Base-by-base conservation (phyloP, 108 stramenopile species). In the Hondaea fermentalgiana region DNA sequence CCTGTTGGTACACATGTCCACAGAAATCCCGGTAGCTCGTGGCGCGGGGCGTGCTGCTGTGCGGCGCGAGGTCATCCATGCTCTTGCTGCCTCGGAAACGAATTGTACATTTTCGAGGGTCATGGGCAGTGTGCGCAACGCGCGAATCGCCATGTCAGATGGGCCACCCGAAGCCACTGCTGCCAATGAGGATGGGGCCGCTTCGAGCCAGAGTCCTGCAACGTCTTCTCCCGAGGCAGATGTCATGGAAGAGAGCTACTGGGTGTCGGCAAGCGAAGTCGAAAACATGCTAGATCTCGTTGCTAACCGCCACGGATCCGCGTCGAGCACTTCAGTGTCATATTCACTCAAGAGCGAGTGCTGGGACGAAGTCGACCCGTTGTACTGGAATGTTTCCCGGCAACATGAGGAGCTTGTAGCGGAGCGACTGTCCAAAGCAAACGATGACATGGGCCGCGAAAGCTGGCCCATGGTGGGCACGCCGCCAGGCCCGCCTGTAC, bases 351-450 rank as follows among this genome's bases (percentile, higher is more conserved):
- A 83, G 49, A 43, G 43, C 45, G 76, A 83, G 6, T 47, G 45
- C 45, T 83, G 76, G 76, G 17, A 47, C n/a, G 76, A 83, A 23
- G 76, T 83, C 28, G 76, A 83, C 76, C 76, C 76, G n/a, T 1
- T 83, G 16, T 83, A 21, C 76, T 83, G 76, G 76, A 83, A 83
- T 28, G 25, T 83, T 83, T 0, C 51, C 6, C 76, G 76, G n/a
- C 76, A 3, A 1, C 19, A 53, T 12, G 76, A 83, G 49, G 76
- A 83, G n/a, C 25, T 53, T 17, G 51, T 83, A 12, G 76, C 76
- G 19, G 76, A 83, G 10, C 45, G 76, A 6, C 76, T 83, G 43
- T 83, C 0, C 51, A 47, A 53, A 4, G 76, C n/a, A 12, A 12
- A 83, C 12, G 10, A 83, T 14, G 49, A 53, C 5, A 16, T 23